Base-by-base conservation (phyloP, 108 stramenopile species). In the Nitzschia sp. region DNA sequence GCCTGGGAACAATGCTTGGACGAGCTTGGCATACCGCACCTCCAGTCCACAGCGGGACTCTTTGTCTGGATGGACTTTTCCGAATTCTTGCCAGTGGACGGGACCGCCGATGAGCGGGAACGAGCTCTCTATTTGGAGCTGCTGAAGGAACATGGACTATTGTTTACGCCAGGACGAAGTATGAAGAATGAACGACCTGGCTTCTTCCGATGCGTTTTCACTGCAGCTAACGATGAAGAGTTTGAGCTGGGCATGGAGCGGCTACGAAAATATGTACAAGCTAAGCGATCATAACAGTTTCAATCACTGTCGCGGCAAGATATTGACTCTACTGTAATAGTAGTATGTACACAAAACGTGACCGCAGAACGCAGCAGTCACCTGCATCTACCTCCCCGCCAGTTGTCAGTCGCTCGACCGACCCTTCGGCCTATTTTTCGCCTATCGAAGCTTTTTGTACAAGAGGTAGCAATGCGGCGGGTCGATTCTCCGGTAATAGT, bases 401-500 rank as follows among this genome's bases (percentile, higher is more conserved):
- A n/a, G n/a, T n/a, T n/a, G n/a, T n/a, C n/a, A n/a, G n/a, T n/a
- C n/a, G n/a, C n/a, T n/a, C n/a, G n/a, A n/a, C n/a, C n/a, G n/a
- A n/a, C n/a, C n/a, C n/a, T n/a, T n/a, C n/a, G n/a, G n/a, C n/a
- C 6, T 42, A 42, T 42, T 42, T 6, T 42, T 42, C 38, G 9
- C 38, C 48, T 64, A 70, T 65, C 63, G 31, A 46, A 94, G 72
- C 51, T 87, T 93, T 75, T 94, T 98, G 64, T 72, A 87, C 69
- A 99, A 81, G 24, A 97, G 66, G 68, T 91, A 96, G 79, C 97
- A 98, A 84, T 97, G 82, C 0, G 97, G 96, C 2, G 97, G 97
- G 75, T 99, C 97, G 65, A 99, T 96, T 35, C 97, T 78, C 69
- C 94, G 91, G 68, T 99, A 99, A 68, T 99, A 99, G 63, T 97